These are phyloP conservation scores for Raphidocelis subcapitata DNA, from an alignment of 139 green algal species.

Conservation along the genomic window DNA sequence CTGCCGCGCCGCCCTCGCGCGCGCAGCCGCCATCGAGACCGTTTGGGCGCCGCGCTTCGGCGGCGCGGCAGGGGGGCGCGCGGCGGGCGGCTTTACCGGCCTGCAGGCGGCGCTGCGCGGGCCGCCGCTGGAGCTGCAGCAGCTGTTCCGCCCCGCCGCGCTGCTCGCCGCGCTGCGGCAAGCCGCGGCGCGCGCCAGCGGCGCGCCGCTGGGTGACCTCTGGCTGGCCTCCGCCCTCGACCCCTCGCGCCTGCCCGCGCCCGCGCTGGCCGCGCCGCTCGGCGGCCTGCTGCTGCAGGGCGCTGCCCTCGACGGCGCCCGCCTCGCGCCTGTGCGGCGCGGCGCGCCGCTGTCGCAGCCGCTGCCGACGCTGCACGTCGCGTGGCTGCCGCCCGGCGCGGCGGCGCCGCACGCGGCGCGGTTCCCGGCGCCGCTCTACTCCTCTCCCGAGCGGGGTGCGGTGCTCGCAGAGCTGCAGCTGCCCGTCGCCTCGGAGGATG, in stretches of 20 bases:
- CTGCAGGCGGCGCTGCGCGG: constrained; percentile 6
- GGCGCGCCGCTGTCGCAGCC: constrained; percentile 32
- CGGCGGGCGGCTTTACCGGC: constrained; percentile 20
- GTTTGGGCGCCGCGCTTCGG: constrained; percentile 18
- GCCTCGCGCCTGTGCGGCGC: constrained; percentile 32
- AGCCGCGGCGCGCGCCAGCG: constrained; percentile 45
- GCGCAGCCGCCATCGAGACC: constrained; percentile 43
- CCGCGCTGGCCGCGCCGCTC: constrained; percentile 19
- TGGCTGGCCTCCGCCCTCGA: constrained; percentile 64
- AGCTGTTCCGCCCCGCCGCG: constrained; percentile 59
- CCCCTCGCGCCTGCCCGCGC: constrained; percentile 10
- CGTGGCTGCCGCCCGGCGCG: constrained; percentile 4
- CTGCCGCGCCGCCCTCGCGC: constrained; percentile 46
- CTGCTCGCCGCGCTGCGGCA: constrained; percentile 79
- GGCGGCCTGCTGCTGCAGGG: constrained; percentile 46
- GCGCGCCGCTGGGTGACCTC: constrained; percentile 55
- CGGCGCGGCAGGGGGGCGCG: constrained; percentile 7
- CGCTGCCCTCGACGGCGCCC: constrained; percentile 37
- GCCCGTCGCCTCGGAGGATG: constrained; percentile 40
- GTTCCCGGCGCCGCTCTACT: constrained; percentile 51
- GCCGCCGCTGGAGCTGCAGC: constrained; percentile 45
- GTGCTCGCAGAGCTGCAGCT: constrained; percentile 59
- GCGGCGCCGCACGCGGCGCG: constrained; percentile 4
- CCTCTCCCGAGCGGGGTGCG: constrained; percentile 24
- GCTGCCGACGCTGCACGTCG: not conserved